Evolutionary conservation across 2,329 filamentous ascomycete species (phyloP).

Genomic region (Aureobasidium uvarum): DNA sequence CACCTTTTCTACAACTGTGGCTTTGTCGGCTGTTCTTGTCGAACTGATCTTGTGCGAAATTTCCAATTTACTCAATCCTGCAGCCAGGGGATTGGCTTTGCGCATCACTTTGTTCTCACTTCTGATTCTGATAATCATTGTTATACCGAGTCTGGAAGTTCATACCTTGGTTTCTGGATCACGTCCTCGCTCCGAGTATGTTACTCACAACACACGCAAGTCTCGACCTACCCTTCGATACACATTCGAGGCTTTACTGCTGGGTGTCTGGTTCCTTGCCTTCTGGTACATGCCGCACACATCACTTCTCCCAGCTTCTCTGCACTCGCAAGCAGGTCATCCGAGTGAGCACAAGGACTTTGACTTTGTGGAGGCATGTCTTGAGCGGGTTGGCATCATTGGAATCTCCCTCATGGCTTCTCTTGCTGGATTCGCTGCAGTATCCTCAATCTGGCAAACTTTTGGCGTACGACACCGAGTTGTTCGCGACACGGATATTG

Average conservation of each 20-base stretch:
- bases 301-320: slow-evolving; percentile 37
- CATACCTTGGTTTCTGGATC: slow-evolving; percentile 58
- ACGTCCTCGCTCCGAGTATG: slow-evolving; percentile 6
- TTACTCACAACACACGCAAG: slow-evolving; percentile 5
- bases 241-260: slow-evolving; percentile 58
- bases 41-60: slow-evolving; percentile 84
- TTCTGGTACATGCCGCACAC: slow-evolving; percentile 64
- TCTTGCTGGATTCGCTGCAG: slow-evolving; percentile 85
- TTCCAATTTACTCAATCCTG: slow-evolving; percentile 67
- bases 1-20: slow-evolving; percentile 74
- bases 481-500: slow-evolving; percentile 65
- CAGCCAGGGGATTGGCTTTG: slow-evolving; percentile 66
- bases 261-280: slow-evolving; percentile 65
- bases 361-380: slow-evolving; percentile 55
- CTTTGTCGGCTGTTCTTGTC: slow-evolving; percentile 71
- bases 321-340: slow-evolving; percentile 39
- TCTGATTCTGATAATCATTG: slow-evolving; percentile 67
- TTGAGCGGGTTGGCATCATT: slow-evolving; percentile 73
- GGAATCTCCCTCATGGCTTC: slow-evolving; percentile 84
- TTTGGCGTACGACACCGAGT: slow-evolving; percentile 65
- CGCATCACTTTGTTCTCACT: slow-evolving; percentile 68
- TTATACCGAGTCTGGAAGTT: slow-evolving; percentile 77
- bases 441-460: slow-evolving; percentile 81
- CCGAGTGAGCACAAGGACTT: slow-evolving; percentile 40
- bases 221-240: slow-evolving; percentile 18